Conservation (phyloP, 2,329 filamentous ascomycete species). For the Aspergillus unguis region DNA sequence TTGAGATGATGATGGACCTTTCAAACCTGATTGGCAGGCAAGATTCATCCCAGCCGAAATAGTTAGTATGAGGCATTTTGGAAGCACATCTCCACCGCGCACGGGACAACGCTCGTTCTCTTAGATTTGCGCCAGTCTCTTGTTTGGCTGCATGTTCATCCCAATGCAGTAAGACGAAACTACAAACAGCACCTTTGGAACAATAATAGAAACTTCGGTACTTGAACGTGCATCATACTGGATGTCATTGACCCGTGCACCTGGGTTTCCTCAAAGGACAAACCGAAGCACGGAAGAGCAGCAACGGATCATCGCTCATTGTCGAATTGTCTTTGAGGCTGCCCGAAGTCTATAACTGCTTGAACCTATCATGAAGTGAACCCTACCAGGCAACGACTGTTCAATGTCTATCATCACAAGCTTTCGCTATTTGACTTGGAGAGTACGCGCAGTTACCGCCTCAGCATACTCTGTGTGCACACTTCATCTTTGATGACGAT, state of each 20-base stretch:
- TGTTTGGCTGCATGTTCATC: slow-evolving; percentile 6
- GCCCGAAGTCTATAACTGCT: background rate
- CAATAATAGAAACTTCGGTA: slow-evolving; percentile 4
- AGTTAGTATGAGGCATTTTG: slow-evolving; percentile 24
- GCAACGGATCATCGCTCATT: background rate
- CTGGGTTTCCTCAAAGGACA: background rate
- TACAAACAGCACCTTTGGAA: background rate
- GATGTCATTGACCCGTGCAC: background rate
- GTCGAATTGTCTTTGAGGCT: background rate
- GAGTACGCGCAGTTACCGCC: slow-evolving; percentile 16
- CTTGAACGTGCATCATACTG: slow-evolving; percentile 3
- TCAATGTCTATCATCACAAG: background rate
- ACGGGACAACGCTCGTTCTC: slow-evolving; percentile 9
- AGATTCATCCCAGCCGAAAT: background rate
- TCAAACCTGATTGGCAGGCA: background rate
- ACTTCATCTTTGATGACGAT: background rate
- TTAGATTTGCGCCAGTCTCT: slow-evolving; percentile 7
- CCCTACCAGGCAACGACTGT: too few relatives aligned
- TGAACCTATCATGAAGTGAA: background rate
- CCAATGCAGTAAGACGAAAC: slow-evolving; percentile 7
- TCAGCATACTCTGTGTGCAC: slow-evolving; percentile 11
- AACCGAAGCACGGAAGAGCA: background rate
- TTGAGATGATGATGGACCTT: background rate
- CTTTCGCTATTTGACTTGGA: background rate
- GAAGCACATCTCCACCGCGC: slow-evolving; percentile 8